phyloP scores from a whole-genome alignment of 73 alveolate genomes.

The Paramecium sonneborni region DNA sequence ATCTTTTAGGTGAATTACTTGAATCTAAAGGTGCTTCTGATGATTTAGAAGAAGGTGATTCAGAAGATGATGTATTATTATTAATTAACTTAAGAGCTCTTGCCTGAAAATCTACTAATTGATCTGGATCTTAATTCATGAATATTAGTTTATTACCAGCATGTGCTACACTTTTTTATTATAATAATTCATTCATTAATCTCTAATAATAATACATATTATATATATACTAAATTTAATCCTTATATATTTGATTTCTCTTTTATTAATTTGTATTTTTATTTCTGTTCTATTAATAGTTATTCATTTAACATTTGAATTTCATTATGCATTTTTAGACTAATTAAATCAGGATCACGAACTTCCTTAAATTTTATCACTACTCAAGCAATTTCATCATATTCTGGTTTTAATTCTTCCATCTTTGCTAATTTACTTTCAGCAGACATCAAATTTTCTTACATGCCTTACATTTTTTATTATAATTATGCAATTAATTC shows the following conservation, averaged over 20 bases:
- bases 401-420: conserved; percentile 52
- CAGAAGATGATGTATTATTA: background rate
- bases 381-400: conserved; percentile 49
- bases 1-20: background rate
- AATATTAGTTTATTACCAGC: conserved; percentile 28
- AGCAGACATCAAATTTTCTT: background rate
- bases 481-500: background rate
- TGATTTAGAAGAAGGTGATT: background rate
- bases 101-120: background rate
- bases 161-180: background rate
- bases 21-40: background rate
- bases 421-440: background rate
- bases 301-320: background rate
- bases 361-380: conserved; percentile 29
- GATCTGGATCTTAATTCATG: background rate
- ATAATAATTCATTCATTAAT: background rate
- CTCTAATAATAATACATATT: background rate
- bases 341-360: conserved; percentile 21
- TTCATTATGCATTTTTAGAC: conserved; percentile 45
- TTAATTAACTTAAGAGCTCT: background rate
- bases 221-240: background rate
- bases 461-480: background rate
- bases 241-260: conserved; percentile 28
- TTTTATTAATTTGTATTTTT: background rate
- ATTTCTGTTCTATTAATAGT: background rate